These are phyloP conservation scores for Camellia japonica DNA, from an alignment of 148 eudicot species.

Conservation along the genomic window DNA sequence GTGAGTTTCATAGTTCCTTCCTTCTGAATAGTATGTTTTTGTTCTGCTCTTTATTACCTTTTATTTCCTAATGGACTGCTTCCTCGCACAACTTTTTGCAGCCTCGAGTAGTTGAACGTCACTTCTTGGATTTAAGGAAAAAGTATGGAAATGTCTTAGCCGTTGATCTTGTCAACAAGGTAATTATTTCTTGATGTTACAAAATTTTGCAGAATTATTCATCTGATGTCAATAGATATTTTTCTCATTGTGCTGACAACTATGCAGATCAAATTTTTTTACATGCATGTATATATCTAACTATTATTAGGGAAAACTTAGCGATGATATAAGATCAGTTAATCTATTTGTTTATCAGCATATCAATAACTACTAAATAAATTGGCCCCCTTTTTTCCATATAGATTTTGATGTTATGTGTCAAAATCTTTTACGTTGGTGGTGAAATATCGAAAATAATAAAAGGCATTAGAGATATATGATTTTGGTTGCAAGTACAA, in stretches of 20 bases:
- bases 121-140: slow-evolving; percentile 84
- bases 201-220: slow-evolving; percentile 1
- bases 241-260: not conserved
- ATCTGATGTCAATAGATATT: not conserved
- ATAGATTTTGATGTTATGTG: no score
- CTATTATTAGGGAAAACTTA: not conserved
- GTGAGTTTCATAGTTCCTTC: slow-evolving; percentile 43
- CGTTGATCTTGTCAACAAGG: slow-evolving; percentile 94
- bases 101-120: slow-evolving; percentile 89
- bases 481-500: not conserved
- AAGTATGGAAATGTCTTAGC: slow-evolving; percentile 88
- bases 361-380: not conserved
- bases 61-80: slow-evolving; percentile 18
- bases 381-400: not conserved
- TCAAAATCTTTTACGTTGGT: not conserved
- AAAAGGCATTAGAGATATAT: not conserved
- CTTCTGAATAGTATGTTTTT: not conserved
- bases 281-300: slow-evolving; percentile 1
- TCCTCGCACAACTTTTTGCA: slow-evolving; percentile 27
- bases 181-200: slow-evolving; percentile 23
- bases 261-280: not conserved
- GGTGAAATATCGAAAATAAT: not conserved
- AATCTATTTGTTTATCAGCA: not conserved
- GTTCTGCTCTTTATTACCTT: not conserved
- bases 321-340: not conserved